A percentile compares a stretch with the other conserved stretches of the same genome.
Evolutionary conservation across 2,329 filamentous ascomycete species (phyloP).

Genomic region (Claviceps purpurea): DNA sequence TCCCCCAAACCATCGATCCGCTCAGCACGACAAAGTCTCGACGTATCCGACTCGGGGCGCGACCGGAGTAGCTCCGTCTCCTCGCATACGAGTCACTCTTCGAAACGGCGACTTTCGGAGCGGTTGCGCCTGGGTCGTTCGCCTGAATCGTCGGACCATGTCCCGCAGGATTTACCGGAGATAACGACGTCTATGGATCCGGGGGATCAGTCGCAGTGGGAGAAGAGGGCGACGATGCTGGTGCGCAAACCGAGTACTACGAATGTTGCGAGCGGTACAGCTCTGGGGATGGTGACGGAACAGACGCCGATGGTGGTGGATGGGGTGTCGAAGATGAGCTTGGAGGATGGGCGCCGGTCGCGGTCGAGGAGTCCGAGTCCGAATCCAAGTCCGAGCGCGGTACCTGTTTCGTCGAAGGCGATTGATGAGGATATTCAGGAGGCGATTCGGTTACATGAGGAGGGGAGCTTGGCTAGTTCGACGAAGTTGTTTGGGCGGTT

Average conservation of each 20-base stretch:
- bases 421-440: constrained; percentile 71
- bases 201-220: constrained; percentile 65
- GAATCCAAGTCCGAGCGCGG: constrained; percentile 5
- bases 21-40: constrained; percentile 27
- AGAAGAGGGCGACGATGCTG: constrained; percentile 81
- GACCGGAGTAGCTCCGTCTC: constrained; percentile 36
- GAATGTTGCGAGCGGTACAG: no score
- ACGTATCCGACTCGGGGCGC: constrained; percentile 31
- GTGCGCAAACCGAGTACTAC: constrained; percentile 29
- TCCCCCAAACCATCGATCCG: constrained; percentile 15
- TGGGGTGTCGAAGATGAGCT: constrained; percentile 16
- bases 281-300: no score
- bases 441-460: constrained; percentile 88
- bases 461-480: constrained; percentile 62
- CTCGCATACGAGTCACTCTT: constrained; percentile 24
- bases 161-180: constrained; percentile 69
- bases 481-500: constrained; percentile 76
- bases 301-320: constrained; percentile 7
- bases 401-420: constrained; percentile 32
- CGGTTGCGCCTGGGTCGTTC: constrained; percentile 52
- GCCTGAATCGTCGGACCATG: constrained; percentile 52
- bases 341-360: background rate
- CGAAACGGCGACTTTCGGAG: constrained; percentile 46
- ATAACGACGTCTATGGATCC: constrained; percentile 40
- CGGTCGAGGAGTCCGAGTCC: background rate